Percentiles rank a stretch among this genome's conserved stretches.
Conservation (phyloP, 345 rosid genomes). For the Pistacia atlantica region DNA sequence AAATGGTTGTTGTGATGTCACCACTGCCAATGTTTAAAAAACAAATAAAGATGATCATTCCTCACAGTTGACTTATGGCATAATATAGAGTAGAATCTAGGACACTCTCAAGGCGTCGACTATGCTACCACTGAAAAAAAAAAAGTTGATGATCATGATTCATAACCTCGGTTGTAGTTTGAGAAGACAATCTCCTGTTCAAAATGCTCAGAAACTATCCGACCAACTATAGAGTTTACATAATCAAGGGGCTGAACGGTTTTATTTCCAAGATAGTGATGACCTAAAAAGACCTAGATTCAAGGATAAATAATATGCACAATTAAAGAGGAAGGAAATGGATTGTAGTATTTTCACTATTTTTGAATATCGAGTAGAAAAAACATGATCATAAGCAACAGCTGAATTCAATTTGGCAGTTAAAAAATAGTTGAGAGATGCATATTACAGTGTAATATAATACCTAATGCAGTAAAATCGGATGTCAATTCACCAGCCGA, state of each 20-base stretch:
- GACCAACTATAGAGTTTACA: no score
- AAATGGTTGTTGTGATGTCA: not conserved
- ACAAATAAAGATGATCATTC: no score
- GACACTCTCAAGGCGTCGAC: no score
- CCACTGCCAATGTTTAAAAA: not conserved
- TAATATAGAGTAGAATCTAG: no score
- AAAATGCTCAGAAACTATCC: no score
- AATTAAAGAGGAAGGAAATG: not conserved
- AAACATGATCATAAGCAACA: not conserved
- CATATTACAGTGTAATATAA: not conserved
- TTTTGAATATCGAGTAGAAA: not conserved
- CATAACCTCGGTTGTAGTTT: no score
- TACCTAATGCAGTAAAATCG: slow-evolving; percentile 5
- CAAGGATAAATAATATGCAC: not conserved
- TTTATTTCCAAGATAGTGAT: not conserved
- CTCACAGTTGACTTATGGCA: no score
- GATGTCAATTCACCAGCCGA: slow-evolving; percentile 2
- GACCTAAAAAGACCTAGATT: not conserved
- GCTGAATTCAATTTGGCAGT: not conserved
- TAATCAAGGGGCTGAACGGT: not conserved
- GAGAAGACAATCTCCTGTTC: no score
- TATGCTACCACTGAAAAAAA: no score
- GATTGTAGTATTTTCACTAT: not conserved
- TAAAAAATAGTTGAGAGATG: not conserved
- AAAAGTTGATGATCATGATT: no score